Percentiles rank a stretch among this genome's conserved stretches.
Conservation (phyloP, 2,329 filamentous ascomycete species). For the Neurospora sp. region DNA sequence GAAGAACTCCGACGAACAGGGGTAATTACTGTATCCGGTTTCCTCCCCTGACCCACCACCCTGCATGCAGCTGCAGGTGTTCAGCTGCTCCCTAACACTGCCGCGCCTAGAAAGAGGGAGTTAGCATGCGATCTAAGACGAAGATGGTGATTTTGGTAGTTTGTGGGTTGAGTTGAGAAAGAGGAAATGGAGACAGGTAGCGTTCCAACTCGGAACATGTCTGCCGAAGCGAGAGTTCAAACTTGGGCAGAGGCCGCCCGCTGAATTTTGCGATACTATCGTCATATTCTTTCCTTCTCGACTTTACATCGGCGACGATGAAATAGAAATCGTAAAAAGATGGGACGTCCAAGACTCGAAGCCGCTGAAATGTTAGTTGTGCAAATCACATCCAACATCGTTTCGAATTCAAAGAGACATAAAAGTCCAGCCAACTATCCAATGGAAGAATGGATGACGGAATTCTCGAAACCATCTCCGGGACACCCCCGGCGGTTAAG, state of each 20-base stretch:
- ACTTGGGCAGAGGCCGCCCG: background rate
- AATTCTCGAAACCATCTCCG: too few relatives aligned
- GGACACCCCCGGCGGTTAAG: too few relatives aligned
- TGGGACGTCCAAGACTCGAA: too few relatives aligned
- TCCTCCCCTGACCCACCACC: background rate
- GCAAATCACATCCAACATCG: background rate
- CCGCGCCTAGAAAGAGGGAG: background rate
- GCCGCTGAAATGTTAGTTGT: background rate
- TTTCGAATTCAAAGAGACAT: background rate
- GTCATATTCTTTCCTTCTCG: background rate
- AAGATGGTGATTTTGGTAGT: background rate
- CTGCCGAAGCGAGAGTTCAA: background rate
- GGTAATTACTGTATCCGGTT: background rate
- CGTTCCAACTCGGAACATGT: background rate
- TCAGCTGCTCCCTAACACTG: background rate
- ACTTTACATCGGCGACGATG: background rate
- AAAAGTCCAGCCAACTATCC: too few relatives aligned
- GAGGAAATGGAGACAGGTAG: background rate
- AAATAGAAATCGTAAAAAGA: background rate
- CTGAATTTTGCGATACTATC: background rate
- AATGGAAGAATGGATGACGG: too few relatives aligned
- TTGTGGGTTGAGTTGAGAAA: background rate
- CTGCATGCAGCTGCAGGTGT: background rate
- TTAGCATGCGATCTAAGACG: background rate
- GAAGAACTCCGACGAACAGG: too few relatives aligned